Conservation (phyloP, 129 eudicot species). For the Deinandra increscens region DNA sequence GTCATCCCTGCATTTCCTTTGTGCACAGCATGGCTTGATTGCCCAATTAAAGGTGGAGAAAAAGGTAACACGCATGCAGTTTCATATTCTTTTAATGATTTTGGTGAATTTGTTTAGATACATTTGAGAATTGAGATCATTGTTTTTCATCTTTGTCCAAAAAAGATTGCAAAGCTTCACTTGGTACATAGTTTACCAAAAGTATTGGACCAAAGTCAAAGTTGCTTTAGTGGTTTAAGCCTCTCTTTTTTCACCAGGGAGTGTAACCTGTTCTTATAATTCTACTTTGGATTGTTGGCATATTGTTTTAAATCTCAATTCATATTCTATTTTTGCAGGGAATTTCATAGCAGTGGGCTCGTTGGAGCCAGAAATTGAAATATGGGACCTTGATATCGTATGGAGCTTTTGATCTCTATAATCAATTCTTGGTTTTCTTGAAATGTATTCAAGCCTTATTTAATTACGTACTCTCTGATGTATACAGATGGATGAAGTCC, state of each 20-base stretch:
- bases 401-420: slow-evolving; percentile 15
- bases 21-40: slow-evolving; percentile 76
- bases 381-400: slow-evolving; percentile 89
- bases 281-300: neutral
- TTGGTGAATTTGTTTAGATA: neutral
- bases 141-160: neutral
- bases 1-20: slow-evolving; percentile 75
- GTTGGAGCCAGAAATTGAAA: slow-evolving; percentile 77
- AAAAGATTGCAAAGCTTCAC: neutral
- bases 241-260: neutral
- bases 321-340: slow-evolving; percentile 36
- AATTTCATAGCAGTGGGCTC: slow-evolving; percentile 83
- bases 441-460: neutral
- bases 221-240: neutral
- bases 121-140: neutral
- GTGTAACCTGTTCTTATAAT: neutral
- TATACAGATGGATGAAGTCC: slow-evolving; percentile 82
- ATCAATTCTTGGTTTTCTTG: neutral
- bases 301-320: neutral
- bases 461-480: neutral
- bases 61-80: slow-evolving; percentile 42
- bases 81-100: no score
- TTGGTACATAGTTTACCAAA: neutral
- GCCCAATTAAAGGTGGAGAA: slow-evolving; percentile 72
- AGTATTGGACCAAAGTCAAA: neutral